Evolutionary conservation across 257 asterid species (phyloP).

Genomic region (Solanum arcanum): DNA sequence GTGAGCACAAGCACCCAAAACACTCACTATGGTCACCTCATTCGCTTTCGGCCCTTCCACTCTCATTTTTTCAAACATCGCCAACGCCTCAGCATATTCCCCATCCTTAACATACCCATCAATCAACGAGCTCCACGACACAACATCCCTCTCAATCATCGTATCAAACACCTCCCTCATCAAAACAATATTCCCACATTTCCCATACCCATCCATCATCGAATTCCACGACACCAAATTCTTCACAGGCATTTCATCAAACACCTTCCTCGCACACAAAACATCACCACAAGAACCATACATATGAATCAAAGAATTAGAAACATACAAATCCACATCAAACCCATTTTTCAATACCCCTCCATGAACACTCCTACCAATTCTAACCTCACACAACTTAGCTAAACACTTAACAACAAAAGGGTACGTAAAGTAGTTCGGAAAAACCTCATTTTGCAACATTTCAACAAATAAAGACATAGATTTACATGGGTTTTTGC

Average conservation of each 20-base stretch:
- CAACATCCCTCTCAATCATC: constrained; percentile 56
- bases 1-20: constrained; percentile 64
- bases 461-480: constrained; percentile 23
- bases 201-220: constrained; percentile 60
- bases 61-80: constrained; percentile 35
- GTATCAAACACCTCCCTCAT: constrained; percentile 51
- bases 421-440: constrained; percentile 58
- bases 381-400: constrained; percentile 21
- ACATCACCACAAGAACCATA: constrained; percentile 40
- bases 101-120: constrained; percentile 75
- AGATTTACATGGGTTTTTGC: constrained; percentile 33
- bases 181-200: constrained; percentile 39
- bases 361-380: constrained; percentile 41
- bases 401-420: constrained; percentile 56
- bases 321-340: constrained; percentile 28
- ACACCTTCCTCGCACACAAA: constrained; percentile 36
- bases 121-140: constrained; percentile 79
- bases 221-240: constrained; percentile 73
- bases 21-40: constrained; percentile 76
- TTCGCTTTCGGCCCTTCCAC: constrained; percentile 27
- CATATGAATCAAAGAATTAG: constrained; percentile 67
- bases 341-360: constrained; percentile 29
- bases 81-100: constrained; percentile 31
- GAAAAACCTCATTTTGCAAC: constrained; percentile 26
- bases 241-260: constrained; percentile 46